These are phyloP conservation scores for California macrophylla DNA, from an alignment of 441 rosid genomes.

Conservation along the genomic window DNA sequence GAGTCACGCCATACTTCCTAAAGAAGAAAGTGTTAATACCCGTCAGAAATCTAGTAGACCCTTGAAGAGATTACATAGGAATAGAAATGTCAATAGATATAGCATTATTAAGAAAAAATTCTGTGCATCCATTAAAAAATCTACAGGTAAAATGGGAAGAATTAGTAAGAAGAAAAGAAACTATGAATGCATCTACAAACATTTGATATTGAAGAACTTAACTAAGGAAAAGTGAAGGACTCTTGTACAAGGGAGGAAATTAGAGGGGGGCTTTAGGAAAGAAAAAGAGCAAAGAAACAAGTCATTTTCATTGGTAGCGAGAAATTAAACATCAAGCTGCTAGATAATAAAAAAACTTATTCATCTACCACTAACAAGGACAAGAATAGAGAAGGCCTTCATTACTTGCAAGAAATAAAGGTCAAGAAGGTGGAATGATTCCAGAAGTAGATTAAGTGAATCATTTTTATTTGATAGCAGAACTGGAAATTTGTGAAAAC, in stretches of 20 bases:
- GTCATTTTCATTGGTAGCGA: too few species aligned
- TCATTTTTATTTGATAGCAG: not conserved
- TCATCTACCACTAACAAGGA: not conserved
- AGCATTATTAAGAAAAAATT: not conserved
- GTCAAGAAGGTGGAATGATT: not conserved
- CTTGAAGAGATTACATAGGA: not conserved
- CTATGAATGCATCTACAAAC: not conserved
- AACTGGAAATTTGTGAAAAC: not conserved
- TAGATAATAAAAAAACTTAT: too few species aligned
- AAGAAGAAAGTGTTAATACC: slow-evolving; percentile 19
- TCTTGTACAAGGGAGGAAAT: not conserved
- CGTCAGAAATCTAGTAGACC: slow-evolving; percentile 13
- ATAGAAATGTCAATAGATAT: not conserved
- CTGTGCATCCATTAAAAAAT: not conserved
- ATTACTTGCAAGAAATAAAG: not conserved
- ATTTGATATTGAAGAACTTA: not conserved
- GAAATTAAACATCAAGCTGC: too few species aligned
- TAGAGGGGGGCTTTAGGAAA: too few species aligned
- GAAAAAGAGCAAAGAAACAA: too few species aligned
- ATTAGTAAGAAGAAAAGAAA: not conserved
- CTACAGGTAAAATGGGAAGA: not conserved
- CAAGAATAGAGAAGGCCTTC: not conserved
- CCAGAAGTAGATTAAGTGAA: not conserved
- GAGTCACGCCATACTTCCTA: slow-evolving; percentile 34
- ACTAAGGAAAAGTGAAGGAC: not conserved